Evolutionary conservation across 2,329 filamentous ascomycete genomes (phyloP).

Genomic region (Colletotrichum eremochloae): DNA sequence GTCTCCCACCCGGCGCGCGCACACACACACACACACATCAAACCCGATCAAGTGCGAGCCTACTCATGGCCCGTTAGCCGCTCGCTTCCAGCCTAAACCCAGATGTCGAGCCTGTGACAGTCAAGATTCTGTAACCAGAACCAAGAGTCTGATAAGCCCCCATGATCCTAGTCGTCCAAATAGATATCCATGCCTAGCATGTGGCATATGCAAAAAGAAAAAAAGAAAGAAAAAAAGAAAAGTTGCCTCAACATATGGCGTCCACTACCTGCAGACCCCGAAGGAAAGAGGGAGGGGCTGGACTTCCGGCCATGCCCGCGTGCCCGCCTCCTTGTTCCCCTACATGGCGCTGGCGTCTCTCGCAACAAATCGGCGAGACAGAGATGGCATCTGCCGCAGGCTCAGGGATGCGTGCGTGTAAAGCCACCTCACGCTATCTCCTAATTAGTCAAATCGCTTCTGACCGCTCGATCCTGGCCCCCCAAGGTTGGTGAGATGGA

Average conservation of each 20-base stretch:
- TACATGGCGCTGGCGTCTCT: not conserved
- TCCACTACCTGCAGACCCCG: not conserved
- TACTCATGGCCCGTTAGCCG: constrained; percentile 1
- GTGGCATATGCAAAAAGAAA: constrained; percentile 13
- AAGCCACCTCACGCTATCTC: constrained; percentile 13
- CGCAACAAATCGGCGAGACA: not conserved
- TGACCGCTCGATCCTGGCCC: constrained; percentile 24
- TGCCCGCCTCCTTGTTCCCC: constrained; percentile 13
- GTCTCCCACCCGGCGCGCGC: constrained; percentile 19
- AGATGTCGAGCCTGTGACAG: constrained; percentile 28
- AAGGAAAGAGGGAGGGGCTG: constrained; percentile 11
- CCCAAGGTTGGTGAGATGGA: constrained; percentile 20
- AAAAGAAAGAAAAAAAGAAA: not conserved
- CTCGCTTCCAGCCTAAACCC: not conserved
- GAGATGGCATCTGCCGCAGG: constrained; percentile 19
- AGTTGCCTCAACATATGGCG: constrained; percentile 10
- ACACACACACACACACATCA: constrained; percentile 9
- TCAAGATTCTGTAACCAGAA: constrained; percentile 34
- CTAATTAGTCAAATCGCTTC: not conserved
- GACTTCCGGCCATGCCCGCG: constrained; percentile 16
- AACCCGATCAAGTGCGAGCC: constrained; percentile 4
- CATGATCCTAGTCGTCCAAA: constrained; percentile 24
- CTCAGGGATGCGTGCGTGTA: constrained; percentile 15
- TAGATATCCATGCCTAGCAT: constrained; percentile 10
- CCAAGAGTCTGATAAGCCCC: constrained; percentile 19